Percentiles rank a stretch among this genome's conserved stretches.
Conservation (phyloP, 2,329 filamentous ascomycete genomes). For the Phyllosticta paracitricarpa region DNA sequence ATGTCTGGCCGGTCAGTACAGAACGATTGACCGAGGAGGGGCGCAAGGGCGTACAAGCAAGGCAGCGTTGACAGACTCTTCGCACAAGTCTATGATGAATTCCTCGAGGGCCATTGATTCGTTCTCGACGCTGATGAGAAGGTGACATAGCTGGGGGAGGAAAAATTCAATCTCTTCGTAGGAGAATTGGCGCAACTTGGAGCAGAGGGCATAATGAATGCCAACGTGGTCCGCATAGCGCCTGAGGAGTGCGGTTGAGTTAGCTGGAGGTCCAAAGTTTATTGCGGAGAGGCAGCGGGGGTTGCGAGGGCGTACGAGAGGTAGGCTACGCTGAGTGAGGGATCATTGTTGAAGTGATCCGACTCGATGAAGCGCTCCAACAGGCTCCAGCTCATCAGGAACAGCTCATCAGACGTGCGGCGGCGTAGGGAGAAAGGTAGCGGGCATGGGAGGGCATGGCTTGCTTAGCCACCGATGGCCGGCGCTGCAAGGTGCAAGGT, state of each 20-base stretch:
- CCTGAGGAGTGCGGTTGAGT: conserved; percentile 35
- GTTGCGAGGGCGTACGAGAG: conserved; percentile 57
- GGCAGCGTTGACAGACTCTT: conserved; percentile 77
- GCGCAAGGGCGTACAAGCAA: conserved; percentile 49
- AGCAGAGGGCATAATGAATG: conserved; percentile 81
- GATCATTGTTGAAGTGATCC: conserved; percentile 87
- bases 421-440: not conserved
- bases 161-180: conserved; percentile 93
- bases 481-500: conserved; percentile 4
- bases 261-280: conserved; percentile 10
- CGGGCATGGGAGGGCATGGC: conserved; percentile 1
- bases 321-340: conserved; percentile 80
- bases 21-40: not conserved
- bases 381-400: conserved; percentile 60
- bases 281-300: conserved; percentile 14
- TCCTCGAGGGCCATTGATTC: conserved; percentile 87
- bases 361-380: conserved; percentile 85
- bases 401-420: conserved; percentile 7
- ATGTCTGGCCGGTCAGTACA: conserved; percentile 48
- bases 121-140: conserved; percentile 80
- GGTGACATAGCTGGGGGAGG: conserved; percentile 72
- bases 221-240: conserved; percentile 84
- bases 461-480: not conserved
- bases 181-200: conserved; percentile 78
- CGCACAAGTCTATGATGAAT: conserved; percentile 75